Base-by-base conservation (phyloP, 1,139 yeast genomes). In the Candida glucosophila region DNA sequence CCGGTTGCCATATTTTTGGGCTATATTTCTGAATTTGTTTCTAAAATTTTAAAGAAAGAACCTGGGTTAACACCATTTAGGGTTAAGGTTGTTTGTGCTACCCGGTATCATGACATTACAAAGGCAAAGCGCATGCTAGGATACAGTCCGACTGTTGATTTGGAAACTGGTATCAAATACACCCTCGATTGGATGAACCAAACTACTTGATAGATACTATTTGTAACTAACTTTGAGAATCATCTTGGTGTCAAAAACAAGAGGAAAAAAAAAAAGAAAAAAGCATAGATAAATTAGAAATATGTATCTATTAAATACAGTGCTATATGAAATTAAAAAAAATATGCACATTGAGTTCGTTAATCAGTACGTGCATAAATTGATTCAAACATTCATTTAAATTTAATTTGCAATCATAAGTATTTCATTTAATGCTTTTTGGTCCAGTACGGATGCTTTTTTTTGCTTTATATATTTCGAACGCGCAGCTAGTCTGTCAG, bases 31-130 rank as follows among this genome's bases (percentile, higher is more conserved):
- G 83, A 82, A 43, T 72, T 74, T 45, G 70, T 78, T 33, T 72
- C 90, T 9, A 75, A 72, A 29, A 40, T 86, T 9, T 46, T 67
- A 6, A 82, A 92, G 3, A 85, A 82, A 50, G 94, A 85, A 44
- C 86, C 97, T 2, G 93, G 94, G n/a, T 66, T 92, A 34, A 88
- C 98, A 4, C 95, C 97, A 3, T 92, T 90, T 57, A 74, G 97
- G 52, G 98, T 88, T 10, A 79, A 75, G 40, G 77, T 90, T 30
- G 88, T 86, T 12, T 85, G 96, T 54, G 97, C 98, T n/a, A 75
- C 73, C 36, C 78, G 98, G 52, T 92, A 90, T 50, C 96, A 90
- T 51, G 85, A 88, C 48, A 88, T 92, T 34, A 47, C 81, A 17
- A 88, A 85, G 52, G 98, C 98, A 4, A 86, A 85, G 44, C 51